Base-by-base conservation (phyloP, 495 filamentous ascomycete genomes). In the Astrocystis sublimbata region DNA sequence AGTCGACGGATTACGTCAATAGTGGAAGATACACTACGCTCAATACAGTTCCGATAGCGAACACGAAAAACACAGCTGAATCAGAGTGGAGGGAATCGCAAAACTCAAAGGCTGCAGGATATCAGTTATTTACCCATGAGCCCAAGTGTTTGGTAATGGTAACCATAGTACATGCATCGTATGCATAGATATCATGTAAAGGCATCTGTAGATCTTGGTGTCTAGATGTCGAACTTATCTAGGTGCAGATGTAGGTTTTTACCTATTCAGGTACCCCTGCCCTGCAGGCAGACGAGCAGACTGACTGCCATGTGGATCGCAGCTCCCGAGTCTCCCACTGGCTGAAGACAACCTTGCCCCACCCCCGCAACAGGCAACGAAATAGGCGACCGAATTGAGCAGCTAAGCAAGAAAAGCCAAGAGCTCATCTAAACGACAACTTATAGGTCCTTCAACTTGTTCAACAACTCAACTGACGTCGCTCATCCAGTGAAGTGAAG, bases 321-420 rank as follows among this genome's bases (percentile, higher is more conserved):
- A n/a, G n/a, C n/a, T n/a, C n/a, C n/a, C n/a, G n/a, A n/a, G n/a
- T n/a, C n/a, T n/a, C n/a, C n/a, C n/a, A n/a, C 45, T 7, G 21
- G 46, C 8, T 49, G 30, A 23, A 10, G 49, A 35, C 35, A 35
- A 23, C 6, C n/a, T 36, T 13, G 49, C 49, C 49, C 49, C 49
- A 52, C 49, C 30, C 28, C 30, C 49, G 30, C 49, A 31, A 52
- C 30, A 52, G 49, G 49, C 49, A 52, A 17, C 49, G 30, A 28
- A 31, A 52, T 17, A 52, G 49, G 49, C 49, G 35, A 17, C 45
- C 46, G 30, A 49, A 17, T 21, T 47, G 23, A 47, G 24, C 24
- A 47, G 21, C 26, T 15, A 49, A 7, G 6, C 33, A 23, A 49
- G 23, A 6, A n/a, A 43, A 17, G 23, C 28, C 23, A 6, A 28